Base-by-base conservation (phyloP, 2,329 filamentous ascomycete genomes). In the Pseudonectria foliicola region DNA sequence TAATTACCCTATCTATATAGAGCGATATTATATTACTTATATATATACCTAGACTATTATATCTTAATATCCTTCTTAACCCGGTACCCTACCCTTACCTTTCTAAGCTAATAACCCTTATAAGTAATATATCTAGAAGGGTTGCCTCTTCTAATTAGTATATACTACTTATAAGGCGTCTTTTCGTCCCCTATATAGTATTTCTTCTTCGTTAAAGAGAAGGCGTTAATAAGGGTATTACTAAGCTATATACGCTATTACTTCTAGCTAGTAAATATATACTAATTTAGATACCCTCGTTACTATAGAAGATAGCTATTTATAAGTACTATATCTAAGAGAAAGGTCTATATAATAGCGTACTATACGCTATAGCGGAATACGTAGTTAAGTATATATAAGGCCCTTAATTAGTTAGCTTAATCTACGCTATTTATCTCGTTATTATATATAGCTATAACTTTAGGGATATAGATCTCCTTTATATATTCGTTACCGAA, bases 291-390 rank as follows among this genome's bases (percentile, higher is more conserved):
- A 13, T 30, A 6, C 6, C 29, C 28, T 3, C 28, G 7, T 4
- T 21, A 23, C 30, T 43, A 29, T 24, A 40, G 25, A 27, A 40
- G 16, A 25, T 31, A 43, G 27, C 12, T 40, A 24, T 43, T 43
- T 8, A 36, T 25, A 30, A 43, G 34, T 12, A 29, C 30, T 7
- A 25, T 27, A 14, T 43, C 37, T 12, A 45, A 24, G n/a, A 45
- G 29, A 28, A 45, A 45, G 37, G 32, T 34, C 38, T 35, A 45
- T 12, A 38, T 38, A 24, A 45, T 25, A 18, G 38, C 40, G 21
- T 38, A 34, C 43, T 36, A 43, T 32, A 14, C 29, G 2, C 42
- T 39, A 18, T 29, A 26, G 28, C 21, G 13, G 28, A 43, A 23
- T 11, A 14, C 24, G 32, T 43, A 37, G 13, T 39, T 25, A 33